Evolutionary conservation across 2,329 filamentous ascomycete genomes (phyloP), one percentile per base, ranked within the genome.

Genomic region (Pseudogymnoascus sp.): DNA sequence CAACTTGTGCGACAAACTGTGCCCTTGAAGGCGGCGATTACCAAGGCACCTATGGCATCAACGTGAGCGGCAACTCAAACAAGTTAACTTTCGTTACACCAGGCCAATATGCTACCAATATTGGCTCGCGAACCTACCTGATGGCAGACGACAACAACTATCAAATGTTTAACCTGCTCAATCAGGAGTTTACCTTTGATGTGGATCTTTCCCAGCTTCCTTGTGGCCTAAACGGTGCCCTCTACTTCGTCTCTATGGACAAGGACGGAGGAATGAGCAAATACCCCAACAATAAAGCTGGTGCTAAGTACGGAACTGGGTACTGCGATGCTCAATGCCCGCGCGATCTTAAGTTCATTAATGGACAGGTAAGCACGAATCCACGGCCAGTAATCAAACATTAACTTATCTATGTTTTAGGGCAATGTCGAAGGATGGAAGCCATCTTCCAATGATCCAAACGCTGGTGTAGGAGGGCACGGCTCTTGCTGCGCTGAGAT

Each of bases 161-260:
- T 74, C 76, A 88, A 75, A 80, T 81, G 70, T 86, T 89, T 75
- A 80, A 83, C 64, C 78, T 89, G 63, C 78, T 84, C 60, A 84
- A 84, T 74, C 81, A 86, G 70, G 87, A 90, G 74, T 85, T 90
- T 75, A 86, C 85, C 61, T 89, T 90, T 65, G 86, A 89, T 62
- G 86, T 89, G 25, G 87, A 90, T 71, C 83, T 88, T 51, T 88
- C 86, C 44, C 80, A 81, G 67, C 77, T 89, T 15, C 81, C 83
- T 64, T 91, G 88, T 69, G 88, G 88, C 64, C 75, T 90, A 64
- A 90, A 91, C 74, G 87, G 87, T 62, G 87, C 87, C 51, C 76
- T 90, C 51, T 90, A 90, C 76, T 79, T 88, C 41, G 77, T 82
- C 13, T 76, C 81, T 68, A 88, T 89, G 85, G 79, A 82, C 8